phyloP scores from a whole-genome alignment of 768 basidiomycete genomes.

The Boletus reticuloceps region DNA sequence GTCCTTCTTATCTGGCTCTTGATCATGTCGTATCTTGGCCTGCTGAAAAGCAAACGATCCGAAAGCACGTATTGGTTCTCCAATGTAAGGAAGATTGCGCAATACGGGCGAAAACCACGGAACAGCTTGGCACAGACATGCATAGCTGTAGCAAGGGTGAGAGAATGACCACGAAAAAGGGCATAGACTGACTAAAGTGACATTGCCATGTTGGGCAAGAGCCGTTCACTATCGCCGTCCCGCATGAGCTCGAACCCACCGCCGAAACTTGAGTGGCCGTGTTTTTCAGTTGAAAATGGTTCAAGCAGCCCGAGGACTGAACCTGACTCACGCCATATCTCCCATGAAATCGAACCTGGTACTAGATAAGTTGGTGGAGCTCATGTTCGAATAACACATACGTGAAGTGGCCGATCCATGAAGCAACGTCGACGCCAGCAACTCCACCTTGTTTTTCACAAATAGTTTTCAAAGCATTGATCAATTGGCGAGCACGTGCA shows the following conservation, averaged over 20 bases:
- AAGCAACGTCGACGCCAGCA: conserved; percentile 12
- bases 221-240: conserved; percentile 32
- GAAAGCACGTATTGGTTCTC: conserved; percentile 26
- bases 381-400: conserved; percentile 3
- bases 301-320: neutral
- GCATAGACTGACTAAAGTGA: conserved; percentile 26
- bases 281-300: neutral
- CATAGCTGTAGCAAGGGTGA: conserved; percentile 13
- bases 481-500: conserved; percentile 19
- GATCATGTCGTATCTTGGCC: conserved; percentile 21
- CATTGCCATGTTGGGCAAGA: conserved; percentile 29
- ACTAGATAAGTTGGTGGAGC: neutral
- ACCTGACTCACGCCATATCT: conserved; percentile 26
- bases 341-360: conserved; percentile 27
- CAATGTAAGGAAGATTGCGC: conserved; percentile 30
- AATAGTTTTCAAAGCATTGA: conserved; percentile 7
- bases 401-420: conserved; percentile 24
- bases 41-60: conserved; percentile 27
- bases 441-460: conserved; percentile 11
- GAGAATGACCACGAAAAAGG: neutral
- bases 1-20: conserved; percentile 22
- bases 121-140: conserved; percentile 11
- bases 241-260: conserved; percentile 38
- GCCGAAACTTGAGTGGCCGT: conserved; percentile 30
- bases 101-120: conserved; percentile 27